Base-by-base conservation (phyloP, 345 rosid genomes). In the Geranium rotundifolium region DNA sequence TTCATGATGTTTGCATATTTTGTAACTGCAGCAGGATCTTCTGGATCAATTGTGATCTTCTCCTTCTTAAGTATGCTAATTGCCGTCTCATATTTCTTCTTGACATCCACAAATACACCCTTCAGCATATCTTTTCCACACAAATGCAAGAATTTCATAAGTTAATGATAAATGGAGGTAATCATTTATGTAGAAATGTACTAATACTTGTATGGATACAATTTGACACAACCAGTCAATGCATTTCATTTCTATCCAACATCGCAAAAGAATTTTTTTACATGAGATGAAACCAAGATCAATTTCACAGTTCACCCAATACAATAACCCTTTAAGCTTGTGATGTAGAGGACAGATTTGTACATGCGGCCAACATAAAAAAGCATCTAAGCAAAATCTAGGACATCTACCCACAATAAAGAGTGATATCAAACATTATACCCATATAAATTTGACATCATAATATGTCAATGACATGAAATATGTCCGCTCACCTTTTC, bases 1-100 rank as follows among this genome's bases (percentile, higher is more conserved):
- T 85, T 84, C 97, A 95, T 88, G 46, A 90, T 88, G 66, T 76
- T 88, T 1, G 96, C 89, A 72, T 88, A 95, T 3, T 86, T 95
- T 65, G 84, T 58, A 10, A 95, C 97, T 2, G 95, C 95, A 69
- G 95, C 84, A 23, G 91, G 89, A 76, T 95, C 91, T 37, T 88
- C 85, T 19, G 99, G 97, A 63, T 66, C 89, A 62, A 95, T 84
- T 72, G 88, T 88, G 79, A 95, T 90, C 75, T 88, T 90, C 75
- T 95, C 99, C 85, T 85, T 83, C 17, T 83, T 79, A 64, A 90
- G 77, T 71, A 90, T 62, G 58, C 90, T 96, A 55, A 93, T 64
- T 19, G 97, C 97, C 2, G 87, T 79, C 77, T 85, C 90, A 61
- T 81, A 95, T 61, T 95, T 90, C 65, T 80, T 81, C 85, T 88